A percentile compares a stretch with the other conserved stretches of the same genome.
Evolutionary conservation across 2,329 filamentous ascomycete genomes (phyloP).

Genomic region (Apiospora sp.): DNA sequence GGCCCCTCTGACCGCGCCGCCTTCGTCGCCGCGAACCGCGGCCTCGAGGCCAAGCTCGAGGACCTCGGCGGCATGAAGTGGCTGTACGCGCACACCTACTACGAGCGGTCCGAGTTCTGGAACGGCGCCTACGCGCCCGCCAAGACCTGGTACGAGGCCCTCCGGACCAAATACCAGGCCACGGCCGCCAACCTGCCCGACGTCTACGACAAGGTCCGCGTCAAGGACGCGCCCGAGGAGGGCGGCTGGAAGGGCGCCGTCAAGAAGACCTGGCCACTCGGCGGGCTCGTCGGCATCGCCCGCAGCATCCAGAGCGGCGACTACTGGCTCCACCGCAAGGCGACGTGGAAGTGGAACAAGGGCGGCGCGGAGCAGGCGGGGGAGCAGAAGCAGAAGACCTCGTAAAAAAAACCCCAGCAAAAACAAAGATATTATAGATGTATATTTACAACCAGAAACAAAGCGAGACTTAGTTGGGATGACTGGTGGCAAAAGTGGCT

Average conservation of each 20-base stretch:
- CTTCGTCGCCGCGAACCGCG: slow-evolving; percentile 76
- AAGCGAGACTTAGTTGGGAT: neutral
- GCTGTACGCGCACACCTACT: slow-evolving; percentile 88
- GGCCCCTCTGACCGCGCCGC: slow-evolving; percentile 63
- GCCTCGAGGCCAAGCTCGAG: slow-evolving; percentile 73
- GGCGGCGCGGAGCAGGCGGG: neutral
- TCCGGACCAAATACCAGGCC: slow-evolving; percentile 70
- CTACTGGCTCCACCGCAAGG: slow-evolving; percentile 60
- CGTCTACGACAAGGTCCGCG: slow-evolving; percentile 75
- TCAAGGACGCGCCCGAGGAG: slow-evolving; percentile 54
- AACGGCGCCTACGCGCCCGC: slow-evolving; percentile 42
- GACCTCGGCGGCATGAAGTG: slow-evolving; percentile 82
- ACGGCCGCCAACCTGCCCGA: slow-evolving; percentile 67
- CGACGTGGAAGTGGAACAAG: slow-evolving; percentile 61
- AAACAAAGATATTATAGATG: neutral
- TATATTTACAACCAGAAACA: neutral
- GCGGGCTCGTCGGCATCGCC: slow-evolving; percentile 66
- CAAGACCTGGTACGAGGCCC: slow-evolving; percentile 62
- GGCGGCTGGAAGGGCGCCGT: slow-evolving; percentile 50
- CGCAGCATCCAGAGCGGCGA: slow-evolving; percentile 66
- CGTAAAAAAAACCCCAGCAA: neutral
- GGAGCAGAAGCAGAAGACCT: slow-evolving; percentile 21
- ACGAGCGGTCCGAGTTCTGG: slow-evolving; percentile 77
- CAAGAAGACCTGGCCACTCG: slow-evolving; percentile 62
- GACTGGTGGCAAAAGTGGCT: neutral